Evolutionary conservation across 2,329 filamentous ascomycete species (phyloP), one percentile per base, ranked within the genome.

Genomic region (Diplocarpon mali): DNA sequence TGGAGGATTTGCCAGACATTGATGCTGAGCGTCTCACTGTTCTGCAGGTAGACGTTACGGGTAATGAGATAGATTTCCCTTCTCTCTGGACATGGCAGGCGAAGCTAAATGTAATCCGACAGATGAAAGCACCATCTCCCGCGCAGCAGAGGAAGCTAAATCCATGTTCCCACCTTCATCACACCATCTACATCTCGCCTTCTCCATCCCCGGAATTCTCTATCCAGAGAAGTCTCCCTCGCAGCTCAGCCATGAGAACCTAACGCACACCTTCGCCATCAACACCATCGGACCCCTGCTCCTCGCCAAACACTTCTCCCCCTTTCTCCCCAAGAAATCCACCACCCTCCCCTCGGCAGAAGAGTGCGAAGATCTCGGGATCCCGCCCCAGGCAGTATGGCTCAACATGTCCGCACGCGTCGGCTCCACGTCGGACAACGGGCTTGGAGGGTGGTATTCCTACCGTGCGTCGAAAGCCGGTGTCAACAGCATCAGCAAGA

Each of bases 321-420:
- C 67, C 0, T 81, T 89, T 56, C 68, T 92, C 3, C 85, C 85
- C 1, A 71, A 68, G 13, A 79, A 75, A 53, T 61, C 68, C 4
- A 68, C 70, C 0, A 50, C 62, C 5, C 52, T 72, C 12, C 34
- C 44, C 17, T 9, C 51, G 14, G 11, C 42, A 30, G n/a, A 15
- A 10, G 40, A 36, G 30, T 42, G 40, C 15, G 40, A 29, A 9
- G 54, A 27, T 57, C 61, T 13, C 29, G 57, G 66, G 0, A 66
- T 83, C 2, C 68, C 72, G 0, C 45, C 54, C 0, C 69, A 74
- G 44, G 77, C 84, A 0, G 73, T 80, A 2, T 85, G 81, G 69
- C 72, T 82, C n/a, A 76, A 76, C 57, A 83, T 88, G 78, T 81
- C 82, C 5, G 86, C 85, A 2, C 76, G 86, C 35, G 83, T 93